Percentiles rank a stretch among this genome's conserved stretches.
Evolutionary conservation across 495 filamentous ascomycete genomes (phyloP).

Genomic region (Amphirosellinia nigrospora): DNA sequence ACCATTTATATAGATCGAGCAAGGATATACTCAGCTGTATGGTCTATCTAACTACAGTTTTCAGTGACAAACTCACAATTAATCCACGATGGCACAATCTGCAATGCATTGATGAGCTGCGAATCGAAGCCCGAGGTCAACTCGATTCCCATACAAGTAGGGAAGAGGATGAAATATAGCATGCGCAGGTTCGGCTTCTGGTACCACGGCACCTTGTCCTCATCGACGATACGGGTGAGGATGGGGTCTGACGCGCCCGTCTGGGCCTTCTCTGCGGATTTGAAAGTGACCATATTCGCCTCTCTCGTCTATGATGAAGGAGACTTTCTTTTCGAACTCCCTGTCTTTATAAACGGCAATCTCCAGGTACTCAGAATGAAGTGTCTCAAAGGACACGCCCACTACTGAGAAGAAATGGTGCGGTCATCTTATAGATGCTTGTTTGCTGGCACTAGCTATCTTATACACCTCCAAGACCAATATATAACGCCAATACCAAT

Average conservation of each 20-base stretch:
- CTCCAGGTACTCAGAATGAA: not conserved
- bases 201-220: constrained; percentile 64
- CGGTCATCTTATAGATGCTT: not conserved
- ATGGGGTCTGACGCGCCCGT: constrained; percentile 46
- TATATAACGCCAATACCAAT: not conserved
- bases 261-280: constrained; percentile 27
- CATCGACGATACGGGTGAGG: constrained; percentile 51
- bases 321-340: not conserved
- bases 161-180: constrained; percentile 69
- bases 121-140: constrained; percentile 72
- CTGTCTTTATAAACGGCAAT: not conserved
- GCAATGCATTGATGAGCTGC: constrained; percentile 68
- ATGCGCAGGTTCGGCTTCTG: constrained; percentile 66
- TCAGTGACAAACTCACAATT: constrained; percentile 48
- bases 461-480: constrained; percentile 5
- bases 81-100: constrained; percentile 64
- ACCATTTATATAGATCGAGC: not conserved
- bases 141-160: constrained; percentile 68
- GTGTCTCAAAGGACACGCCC: not conserved
- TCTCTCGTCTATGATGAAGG: not conserved
- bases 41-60: not conserved
- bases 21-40: not conserved
- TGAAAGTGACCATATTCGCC: constrained; percentile 23
- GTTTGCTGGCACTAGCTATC: not conserved
- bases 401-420: not conserved